These are phyloP conservation scores for Penicillium robsamsonii DNA, from an alignment of 495 filamentous ascomycete genomes.

Conservation along the genomic window DNA sequence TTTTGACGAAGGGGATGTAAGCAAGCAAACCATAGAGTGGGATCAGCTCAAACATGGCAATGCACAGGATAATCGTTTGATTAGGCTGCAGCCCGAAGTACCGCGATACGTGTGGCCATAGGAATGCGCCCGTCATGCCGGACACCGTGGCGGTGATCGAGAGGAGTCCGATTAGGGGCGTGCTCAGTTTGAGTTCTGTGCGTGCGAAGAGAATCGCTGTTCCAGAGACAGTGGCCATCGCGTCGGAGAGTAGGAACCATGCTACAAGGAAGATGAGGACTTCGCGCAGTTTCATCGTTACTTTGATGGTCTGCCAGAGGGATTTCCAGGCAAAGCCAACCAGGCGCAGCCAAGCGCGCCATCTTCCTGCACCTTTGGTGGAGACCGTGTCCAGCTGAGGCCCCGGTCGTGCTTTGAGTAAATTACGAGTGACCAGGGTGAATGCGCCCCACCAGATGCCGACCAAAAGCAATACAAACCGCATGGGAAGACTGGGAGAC, in stretches of 20 bases:
- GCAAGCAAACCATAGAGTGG: slow-evolving; percentile 82
- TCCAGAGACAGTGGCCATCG: slow-evolving; percentile 83
- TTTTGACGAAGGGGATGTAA: slow-evolving; percentile 72
- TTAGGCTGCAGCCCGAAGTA: slow-evolving; percentile 60
- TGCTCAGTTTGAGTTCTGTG: slow-evolving; percentile 77
- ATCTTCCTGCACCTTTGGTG: slow-evolving; percentile 17
- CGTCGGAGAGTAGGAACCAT: slow-evolving; percentile 88
- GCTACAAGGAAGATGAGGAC: slow-evolving; percentile 78
- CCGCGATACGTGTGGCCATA: slow-evolving; percentile 71
- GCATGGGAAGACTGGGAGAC: slow-evolving; percentile 50
- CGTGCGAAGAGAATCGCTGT: slow-evolving; percentile 93
- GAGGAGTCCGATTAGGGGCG: slow-evolving; percentile 72
- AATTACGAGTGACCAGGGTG: slow-evolving; percentile 76
- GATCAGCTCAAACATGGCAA: slow-evolving; percentile 80
- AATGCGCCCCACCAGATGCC: slow-evolving; percentile 89
- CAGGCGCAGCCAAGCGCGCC: slow-evolving; percentile 48
- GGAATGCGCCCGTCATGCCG: slow-evolving; percentile 79
- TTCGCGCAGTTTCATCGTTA: slow-evolving; percentile 72
- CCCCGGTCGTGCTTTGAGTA: slow-evolving; percentile 78
- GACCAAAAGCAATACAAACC: slow-evolving; percentile 74
- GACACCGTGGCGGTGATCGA: slow-evolving; percentile 77
- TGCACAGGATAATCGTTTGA: slow-evolving; percentile 81
- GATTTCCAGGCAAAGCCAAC: slow-evolving; percentile 78
- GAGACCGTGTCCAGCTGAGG: slow-evolving; percentile 56
- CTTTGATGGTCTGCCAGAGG: slow-evolving; percentile 69